Base-by-base conservation (phyloP, 306 rosid species). In the Sesbania bispinosa region DNA sequence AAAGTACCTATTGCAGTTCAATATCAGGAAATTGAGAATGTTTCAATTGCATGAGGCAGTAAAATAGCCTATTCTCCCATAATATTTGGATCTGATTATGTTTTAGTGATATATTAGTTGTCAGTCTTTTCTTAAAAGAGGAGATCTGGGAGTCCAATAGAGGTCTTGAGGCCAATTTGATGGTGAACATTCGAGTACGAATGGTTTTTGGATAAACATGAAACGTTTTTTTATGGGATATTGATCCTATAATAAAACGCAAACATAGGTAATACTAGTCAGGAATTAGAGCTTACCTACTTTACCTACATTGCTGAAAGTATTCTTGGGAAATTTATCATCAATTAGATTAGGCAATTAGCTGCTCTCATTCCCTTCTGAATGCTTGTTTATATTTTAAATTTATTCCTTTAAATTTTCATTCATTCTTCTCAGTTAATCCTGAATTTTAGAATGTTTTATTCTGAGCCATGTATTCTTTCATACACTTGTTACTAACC, bases 391-490 rank as follows among this genome's bases (percentile, higher is more conserved):
- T 27, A 32, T 72, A 27, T 27, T 57, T 29, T 67, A 50, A 38
- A 52, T 63, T 42, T 47, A 53, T 47, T 73, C 26, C 10, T 42
- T 72, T 72, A 10, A 16, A 41, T 74, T 78, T 68, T 72, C 3
- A n/a, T 43, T 24, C 11, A 32, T 5, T 41, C 29, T 19, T 23
- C 76, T 38, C 29, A 10, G 16, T 58, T 38, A 39, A 42, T 78
- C 62, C 38, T 71, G 29, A 38, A 30, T 36, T 43, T 61, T 8
- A 47, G 15, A 27, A 7, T 38, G 14, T 8, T 30, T 43, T 42
- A 15, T 26, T 23, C 48, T n/a, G 32, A 73, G 52, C 76, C 51
- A 53, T 74, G 36, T 62, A 64, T 70, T 26, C 26, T 47, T 73
- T 50, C 52, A 41, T 15, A 21, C 24, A 7, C 36, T 39, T 27